Conservation (phyloP, 768 basidiomycete genomes). For the Tricholoma matsutake region DNA sequence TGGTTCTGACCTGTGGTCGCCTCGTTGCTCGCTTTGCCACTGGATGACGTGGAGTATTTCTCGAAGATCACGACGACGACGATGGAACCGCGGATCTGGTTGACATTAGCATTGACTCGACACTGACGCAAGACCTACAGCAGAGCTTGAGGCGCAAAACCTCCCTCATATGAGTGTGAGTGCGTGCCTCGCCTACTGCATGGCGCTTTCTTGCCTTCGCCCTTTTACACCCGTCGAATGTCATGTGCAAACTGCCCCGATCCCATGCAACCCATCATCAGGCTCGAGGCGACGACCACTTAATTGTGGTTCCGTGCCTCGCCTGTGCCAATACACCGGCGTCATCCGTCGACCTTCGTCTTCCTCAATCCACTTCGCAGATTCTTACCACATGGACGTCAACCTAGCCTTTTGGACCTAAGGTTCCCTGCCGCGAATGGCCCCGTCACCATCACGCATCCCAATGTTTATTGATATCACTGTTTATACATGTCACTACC, state of each 20-base stretch:
- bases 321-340: slow-evolving; percentile 77
- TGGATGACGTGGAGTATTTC: slow-evolving; percentile 27
- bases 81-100: slow-evolving; percentile 51
- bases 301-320: slow-evolving; percentile 78
- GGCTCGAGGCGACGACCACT: slow-evolving; percentile 80
- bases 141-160: slow-evolving; percentile 54
- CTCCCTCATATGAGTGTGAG: slow-evolving; percentile 47
- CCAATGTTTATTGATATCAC: slow-evolving; percentile 46
- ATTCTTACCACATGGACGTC: slow-evolving; percentile 29
- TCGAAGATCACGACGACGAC: slow-evolving; percentile 38
- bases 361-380: slow-evolving; percentile 22
- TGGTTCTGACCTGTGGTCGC: slow-evolving; percentile 42
- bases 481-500: slow-evolving; percentile 27
- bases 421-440: slow-evolving; percentile 17
- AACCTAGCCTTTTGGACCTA: slow-evolving; percentile 18
- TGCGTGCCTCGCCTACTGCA: slow-evolving; percentile 52
- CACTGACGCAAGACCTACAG: slow-evolving; percentile 68
- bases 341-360: slow-evolving; percentile 36
- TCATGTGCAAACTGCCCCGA: slow-evolving; percentile 40
- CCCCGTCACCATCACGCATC: slow-evolving; percentile 26
- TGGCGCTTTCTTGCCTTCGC: slow-evolving; percentile 55
- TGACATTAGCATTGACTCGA: slow-evolving; percentile 52
- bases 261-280: slow-evolving; percentile 50
- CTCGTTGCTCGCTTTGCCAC: slow-evolving; percentile 18
- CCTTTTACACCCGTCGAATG: slow-evolving; percentile 40